A percentile compares a stretch with the other conserved stretches of the same genome.
phyloP scores from a whole-genome alignment of 371 early-diverging fungal genomes.

The Dinochytrium kinnereticum region DNA sequence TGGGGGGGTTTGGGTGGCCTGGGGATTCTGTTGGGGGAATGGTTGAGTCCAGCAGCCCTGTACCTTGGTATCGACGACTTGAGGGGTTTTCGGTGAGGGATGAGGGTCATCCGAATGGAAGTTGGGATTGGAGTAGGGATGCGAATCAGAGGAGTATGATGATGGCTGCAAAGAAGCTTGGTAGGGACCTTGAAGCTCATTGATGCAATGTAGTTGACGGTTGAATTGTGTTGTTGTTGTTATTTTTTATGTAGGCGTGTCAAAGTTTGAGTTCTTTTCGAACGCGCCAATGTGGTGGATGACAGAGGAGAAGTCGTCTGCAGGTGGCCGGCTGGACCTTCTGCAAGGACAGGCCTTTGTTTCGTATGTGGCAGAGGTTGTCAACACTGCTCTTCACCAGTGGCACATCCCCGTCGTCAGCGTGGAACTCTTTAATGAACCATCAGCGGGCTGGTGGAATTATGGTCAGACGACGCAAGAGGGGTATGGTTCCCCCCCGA shows the following conservation, averaged over 20 bases:
- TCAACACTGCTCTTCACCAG: slow-evolving; percentile 11
- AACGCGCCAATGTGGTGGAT: slow-evolving; percentile 43
- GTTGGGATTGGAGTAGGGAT: slow-evolving; percentile 36
- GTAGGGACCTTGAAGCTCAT: neutral
- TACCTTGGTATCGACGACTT: slow-evolving; percentile 22
- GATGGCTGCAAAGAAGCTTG: slow-evolving; percentile 6
- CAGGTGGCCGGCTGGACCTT: slow-evolving; percentile 20
- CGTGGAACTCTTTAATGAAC: slow-evolving; percentile 34
- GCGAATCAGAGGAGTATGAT: slow-evolving; percentile 28
- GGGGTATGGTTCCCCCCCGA: slow-evolving; percentile 2
- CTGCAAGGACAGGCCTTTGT: neutral
- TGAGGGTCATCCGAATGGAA: neutral
- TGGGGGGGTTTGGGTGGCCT: slow-evolving; percentile 27
- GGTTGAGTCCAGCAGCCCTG: neutral
- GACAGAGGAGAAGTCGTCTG: slow-evolving; percentile 23
- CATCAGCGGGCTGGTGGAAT: slow-evolving; percentile 28
- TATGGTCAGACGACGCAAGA: slow-evolving; percentile 24
- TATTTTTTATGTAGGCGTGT: neutral
- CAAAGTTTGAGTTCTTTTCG: slow-evolving; percentile 30
- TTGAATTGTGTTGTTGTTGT: no score
- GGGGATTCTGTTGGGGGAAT: slow-evolving; percentile 22
- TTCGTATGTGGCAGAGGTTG: slow-evolving; percentile 20
- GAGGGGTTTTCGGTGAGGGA: slow-evolving; percentile 30
- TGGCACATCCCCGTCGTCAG: slow-evolving; percentile 21
- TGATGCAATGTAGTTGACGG: no score